These are phyloP conservation scores for Venturia pyrina DNA, from an alignment of 2,329 filamentous ascomycete species.

Conservation along the genomic window DNA sequence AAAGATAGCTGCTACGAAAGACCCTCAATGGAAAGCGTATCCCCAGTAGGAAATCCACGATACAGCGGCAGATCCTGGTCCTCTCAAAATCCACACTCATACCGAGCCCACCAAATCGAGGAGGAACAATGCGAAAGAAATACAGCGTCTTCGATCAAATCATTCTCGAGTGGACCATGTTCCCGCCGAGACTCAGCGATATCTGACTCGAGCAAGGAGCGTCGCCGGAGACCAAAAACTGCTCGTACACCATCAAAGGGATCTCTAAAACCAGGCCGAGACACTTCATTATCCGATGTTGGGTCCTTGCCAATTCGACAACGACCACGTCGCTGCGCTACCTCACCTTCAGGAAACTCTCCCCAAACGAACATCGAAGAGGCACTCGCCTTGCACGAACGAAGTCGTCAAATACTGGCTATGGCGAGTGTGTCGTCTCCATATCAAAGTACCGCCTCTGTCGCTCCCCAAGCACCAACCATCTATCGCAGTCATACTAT, in stretches of 20 bases:
- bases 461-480: background rate
- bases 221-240: conserved; percentile 6
- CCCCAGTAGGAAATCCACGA: background rate
- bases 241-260: conserved; percentile 1
- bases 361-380: conserved; percentile 26
- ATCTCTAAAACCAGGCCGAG: background rate
- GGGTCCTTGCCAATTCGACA: conserved; percentile 22
- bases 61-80: conserved; percentile 2
- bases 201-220: conserved; percentile 1
- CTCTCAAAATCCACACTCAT: background rate
- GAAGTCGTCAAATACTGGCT: conserved; percentile 24
- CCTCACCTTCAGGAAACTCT: conserved; percentile 21
- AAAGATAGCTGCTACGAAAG: background rate
- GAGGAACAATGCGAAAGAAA: background rate
- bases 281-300: conserved; percentile 8
- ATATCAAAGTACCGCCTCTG: background rate
- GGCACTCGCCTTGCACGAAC: conserved; percentile 29
- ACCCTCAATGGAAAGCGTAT: background rate
- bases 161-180: background rate
- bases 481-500: background rate
- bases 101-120: background rate
- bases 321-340: conserved; percentile 20
- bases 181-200: conserved; percentile 9
- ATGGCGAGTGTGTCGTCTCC: conserved; percentile 3
- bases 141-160: conserved; percentile 5